Base-by-base conservation (phyloP, 1,139 yeast genomes). In the Pichia sp. region DNA sequence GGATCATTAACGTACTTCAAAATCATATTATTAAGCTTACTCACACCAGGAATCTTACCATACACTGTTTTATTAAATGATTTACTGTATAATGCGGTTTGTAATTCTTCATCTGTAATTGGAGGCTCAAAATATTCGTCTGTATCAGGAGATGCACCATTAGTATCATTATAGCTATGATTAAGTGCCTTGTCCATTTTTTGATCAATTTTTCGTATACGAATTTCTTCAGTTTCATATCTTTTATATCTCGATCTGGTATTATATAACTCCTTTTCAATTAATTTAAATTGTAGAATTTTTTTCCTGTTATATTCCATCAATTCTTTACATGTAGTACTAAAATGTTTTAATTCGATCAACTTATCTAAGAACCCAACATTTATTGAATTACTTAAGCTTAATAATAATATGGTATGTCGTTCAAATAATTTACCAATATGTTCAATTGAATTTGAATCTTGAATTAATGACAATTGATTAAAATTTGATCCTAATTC, bases 371-470 rank as follows among this genome's bases (percentile, higher is more conserved):
- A 77, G 57, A 89, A 83, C 48, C 81, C 79, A 8, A 87, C 78
- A 53, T 86, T 82, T 42, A 90, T 70, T 42, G 80, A 78, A 39
- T 80, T 76, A n/a, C 84, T 81, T 28, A 90, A 71, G 5, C 80
- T 73, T 54, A 83, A 86, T 38, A 88, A 74, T 11, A 86, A 75
- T 40, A 83, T 72, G 50, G 80, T 82, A 35, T 82, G 79, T 41
- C 86, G 75, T 61, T 88, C 96, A 59, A 85, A 82, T 0, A 86
- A 82, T 61, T 84, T 88, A 4, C 97, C 96, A 11, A 87, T 75
- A 53, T 80, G 78, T 56, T 89, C 95, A 43, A 88, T 71, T 2
- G 75, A 53, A 42, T 56, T 74, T 5, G 74, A 67, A 38, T 70
- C 65, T 56, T 86, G 80, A 46, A 85, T 77, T 41, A 90, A 67